phyloP scores from a whole-genome alignment of 1,284 basidiomycete species.

The Rhodotorula sp. region DNA sequence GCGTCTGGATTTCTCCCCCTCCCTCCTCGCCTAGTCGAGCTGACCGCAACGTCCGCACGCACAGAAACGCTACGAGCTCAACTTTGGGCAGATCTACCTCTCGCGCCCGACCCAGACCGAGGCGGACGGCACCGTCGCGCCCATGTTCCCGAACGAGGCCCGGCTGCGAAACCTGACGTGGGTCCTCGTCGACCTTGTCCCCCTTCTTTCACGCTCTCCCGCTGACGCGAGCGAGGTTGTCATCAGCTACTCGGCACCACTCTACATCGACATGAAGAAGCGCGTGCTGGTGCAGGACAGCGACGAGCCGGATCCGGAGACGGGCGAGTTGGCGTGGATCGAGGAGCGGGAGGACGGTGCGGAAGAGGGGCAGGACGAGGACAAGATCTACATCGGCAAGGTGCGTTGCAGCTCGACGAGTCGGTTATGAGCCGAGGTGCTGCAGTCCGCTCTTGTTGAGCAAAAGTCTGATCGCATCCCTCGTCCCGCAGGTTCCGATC shows the following conservation, averaged over 20 bases:
- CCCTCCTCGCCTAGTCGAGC: not conserved
- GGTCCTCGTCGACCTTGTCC: slow-evolving; percentile 24
- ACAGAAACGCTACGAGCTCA: slow-evolving; percentile 89
- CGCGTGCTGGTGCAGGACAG: slow-evolving; percentile 72
- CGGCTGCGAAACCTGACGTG: slow-evolving; percentile 83
- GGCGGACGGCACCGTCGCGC: slow-evolving; percentile 88
- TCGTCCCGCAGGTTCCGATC: slow-evolving; percentile 61
- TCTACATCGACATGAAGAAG: slow-evolving; percentile 96
- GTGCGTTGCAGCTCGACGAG: slow-evolving; percentile 53
- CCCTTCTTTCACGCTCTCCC: not conserved
- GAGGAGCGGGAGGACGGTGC: slow-evolving; percentile 65
- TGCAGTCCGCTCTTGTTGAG: too few relatives aligned
- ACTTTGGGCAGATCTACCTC: slow-evolving; percentile 96
- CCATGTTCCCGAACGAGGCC: slow-evolving; percentile 97
- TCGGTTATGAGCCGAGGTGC: not conserved
- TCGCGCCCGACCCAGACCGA: slow-evolving; percentile 93
- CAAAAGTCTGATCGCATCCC: not conserved
- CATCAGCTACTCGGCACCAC: slow-evolving; percentile 75
- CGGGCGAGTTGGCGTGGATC: slow-evolving; percentile 81
- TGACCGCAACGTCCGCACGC: slow-evolving; percentile 43
- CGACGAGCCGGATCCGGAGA: slow-evolving; percentile 64
- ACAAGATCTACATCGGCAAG: slow-evolving; percentile 95
- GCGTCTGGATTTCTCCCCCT: slow-evolving; percentile 39
- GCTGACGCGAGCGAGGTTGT: slow-evolving; percentile 35
- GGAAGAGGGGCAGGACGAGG: slow-evolving; percentile 66